These are phyloP conservation scores for Calocera viscosa DNA, from an alignment of 768 basidiomycete genomes.

Conservation along the genomic window DNA sequence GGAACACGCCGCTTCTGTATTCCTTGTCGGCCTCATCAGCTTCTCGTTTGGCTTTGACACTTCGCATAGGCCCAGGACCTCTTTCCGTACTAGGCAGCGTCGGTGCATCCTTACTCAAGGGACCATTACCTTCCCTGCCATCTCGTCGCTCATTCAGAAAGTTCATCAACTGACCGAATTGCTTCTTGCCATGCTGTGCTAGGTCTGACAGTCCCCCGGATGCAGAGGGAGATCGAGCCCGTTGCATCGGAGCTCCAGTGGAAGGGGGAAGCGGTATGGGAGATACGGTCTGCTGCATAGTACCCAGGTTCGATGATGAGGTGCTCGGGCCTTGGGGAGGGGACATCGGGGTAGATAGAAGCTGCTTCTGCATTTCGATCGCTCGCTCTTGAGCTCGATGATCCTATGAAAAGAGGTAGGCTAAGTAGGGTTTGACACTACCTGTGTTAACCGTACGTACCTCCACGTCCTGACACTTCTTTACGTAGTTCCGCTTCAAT, in stretches of 20 bases:
- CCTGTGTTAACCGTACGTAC: conserved; percentile 30
- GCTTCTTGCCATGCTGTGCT: conserved; percentile 80
- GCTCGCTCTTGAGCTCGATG: conserved; percentile 27
- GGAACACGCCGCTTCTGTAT: conserved; percentile 78
- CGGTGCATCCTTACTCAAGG: conserved; percentile 42
- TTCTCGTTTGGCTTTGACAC: conserved; percentile 75
- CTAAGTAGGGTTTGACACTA: background rate
- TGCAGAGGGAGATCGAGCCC: conserved; percentile 70
- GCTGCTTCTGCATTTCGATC: conserved; percentile 25
- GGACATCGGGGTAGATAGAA: conserved; percentile 19
- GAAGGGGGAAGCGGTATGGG: conserved; percentile 48
- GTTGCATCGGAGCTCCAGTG: conserved; percentile 22
- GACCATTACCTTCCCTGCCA: conserved; percentile 31
- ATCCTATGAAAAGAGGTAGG: conserved; percentile 16
- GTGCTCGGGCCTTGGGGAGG: background rate
- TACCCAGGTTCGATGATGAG: conserved; percentile 15
- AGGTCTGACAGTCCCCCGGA: conserved; percentile 75
- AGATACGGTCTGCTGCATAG: conserved; percentile 29
- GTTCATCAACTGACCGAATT: conserved; percentile 73
- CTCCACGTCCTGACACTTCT: conserved; percentile 81
- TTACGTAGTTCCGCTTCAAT: conserved; percentile 63
- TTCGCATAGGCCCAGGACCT: conserved; percentile 51
- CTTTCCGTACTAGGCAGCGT: conserved; percentile 28
- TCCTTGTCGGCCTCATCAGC: conserved; percentile 90
- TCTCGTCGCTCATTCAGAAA: conserved; percentile 50